phyloP scores from a whole-genome alignment of 192 early-diverging fungal genomes.

The Phycomyces nitens region DNA sequence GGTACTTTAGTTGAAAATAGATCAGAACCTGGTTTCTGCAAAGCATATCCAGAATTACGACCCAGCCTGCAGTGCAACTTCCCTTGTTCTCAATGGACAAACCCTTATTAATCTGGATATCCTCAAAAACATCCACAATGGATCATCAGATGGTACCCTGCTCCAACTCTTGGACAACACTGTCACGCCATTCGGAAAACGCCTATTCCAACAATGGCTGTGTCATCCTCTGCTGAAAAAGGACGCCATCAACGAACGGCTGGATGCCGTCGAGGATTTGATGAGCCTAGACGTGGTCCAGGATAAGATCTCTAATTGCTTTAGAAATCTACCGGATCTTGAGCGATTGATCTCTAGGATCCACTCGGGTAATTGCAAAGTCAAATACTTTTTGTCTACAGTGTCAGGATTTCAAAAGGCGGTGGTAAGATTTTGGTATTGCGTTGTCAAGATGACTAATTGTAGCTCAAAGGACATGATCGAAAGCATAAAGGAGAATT shows the following conservation, averaged over 20 bases:
- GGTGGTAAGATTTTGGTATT: constrained; percentile 38
- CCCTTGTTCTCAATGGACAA: constrained; percentile 88
- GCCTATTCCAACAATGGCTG: constrained; percentile 75
- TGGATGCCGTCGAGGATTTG: constrained; percentile 89
- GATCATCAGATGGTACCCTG: constrained; percentile 72
- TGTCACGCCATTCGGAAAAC: constrained; percentile 85
- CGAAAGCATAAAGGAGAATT: constrained; percentile 29
- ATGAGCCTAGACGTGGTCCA: constrained; percentile 46
- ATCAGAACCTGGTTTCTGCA: constrained; percentile 78
- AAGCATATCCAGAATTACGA: constrained; percentile 82
- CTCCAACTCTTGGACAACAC: constrained; percentile 83
- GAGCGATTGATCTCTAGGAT: constrained; percentile 90
- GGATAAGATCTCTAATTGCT: constrained; percentile 43
- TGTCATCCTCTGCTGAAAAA: constrained; percentile 80
- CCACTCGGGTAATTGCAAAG: constrained; percentile 79
- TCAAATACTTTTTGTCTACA: constrained; percentile 77
- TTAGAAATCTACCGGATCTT: constrained; percentile 71
- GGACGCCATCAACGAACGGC: constrained; percentile 71
- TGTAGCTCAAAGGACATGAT: constrained; percentile 30
- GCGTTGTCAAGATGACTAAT: background rate
- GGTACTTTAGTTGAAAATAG: constrained; percentile 81
- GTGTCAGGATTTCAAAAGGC: constrained; percentile 57
- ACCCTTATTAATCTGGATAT: constrained; percentile 92
- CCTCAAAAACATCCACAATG: constrained; percentile 79
- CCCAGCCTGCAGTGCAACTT: constrained; percentile 70